Percentiles rank a stretch among this genome's conserved stretches.
Conservation (phyloP, 116 monocot species). For the Phalaenopsis hybrid region DNA sequence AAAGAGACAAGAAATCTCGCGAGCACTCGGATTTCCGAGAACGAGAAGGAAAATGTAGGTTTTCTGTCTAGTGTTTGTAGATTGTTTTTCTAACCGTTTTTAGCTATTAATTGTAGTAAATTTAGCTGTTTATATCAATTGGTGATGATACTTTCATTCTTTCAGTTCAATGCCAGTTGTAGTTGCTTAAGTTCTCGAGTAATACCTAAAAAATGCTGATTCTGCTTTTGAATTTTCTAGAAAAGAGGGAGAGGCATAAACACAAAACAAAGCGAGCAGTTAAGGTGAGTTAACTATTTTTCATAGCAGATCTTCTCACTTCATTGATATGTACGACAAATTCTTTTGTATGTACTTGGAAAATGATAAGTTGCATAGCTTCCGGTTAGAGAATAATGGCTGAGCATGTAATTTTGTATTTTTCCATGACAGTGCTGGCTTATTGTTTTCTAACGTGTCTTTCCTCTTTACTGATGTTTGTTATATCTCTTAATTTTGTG, state of each 20-base stretch:
- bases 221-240: slow-evolving; percentile 2
- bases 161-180: neutral
- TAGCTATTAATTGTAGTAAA: neutral
- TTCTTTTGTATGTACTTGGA: neutral
- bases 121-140: neutral
- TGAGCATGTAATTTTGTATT: no score
- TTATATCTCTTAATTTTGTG: no score
- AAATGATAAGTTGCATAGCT: no score
- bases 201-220: neutral
- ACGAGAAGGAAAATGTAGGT: slow-evolving; percentile 16
- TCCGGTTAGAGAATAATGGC: no score
- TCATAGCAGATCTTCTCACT: neutral
- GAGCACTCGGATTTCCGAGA: slow-evolving; percentile 16
- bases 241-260: slow-evolving; percentile 10
- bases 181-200: neutral
- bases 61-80: neutral
- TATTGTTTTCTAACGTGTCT: no score
- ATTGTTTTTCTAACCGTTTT: neutral
- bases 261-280: slow-evolving; percentile 7
- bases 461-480: no score
- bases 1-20: slow-evolving; percentile 16
- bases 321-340: no score
- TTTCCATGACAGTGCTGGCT: no score
- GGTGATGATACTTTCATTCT: neutral
- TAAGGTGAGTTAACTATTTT: slow-evolving; percentile 9